These are phyloP conservation scores for Didymella lethalis DNA, from an alignment of 2,329 filamentous ascomycete genomes.

Conservation along the genomic window DNA sequence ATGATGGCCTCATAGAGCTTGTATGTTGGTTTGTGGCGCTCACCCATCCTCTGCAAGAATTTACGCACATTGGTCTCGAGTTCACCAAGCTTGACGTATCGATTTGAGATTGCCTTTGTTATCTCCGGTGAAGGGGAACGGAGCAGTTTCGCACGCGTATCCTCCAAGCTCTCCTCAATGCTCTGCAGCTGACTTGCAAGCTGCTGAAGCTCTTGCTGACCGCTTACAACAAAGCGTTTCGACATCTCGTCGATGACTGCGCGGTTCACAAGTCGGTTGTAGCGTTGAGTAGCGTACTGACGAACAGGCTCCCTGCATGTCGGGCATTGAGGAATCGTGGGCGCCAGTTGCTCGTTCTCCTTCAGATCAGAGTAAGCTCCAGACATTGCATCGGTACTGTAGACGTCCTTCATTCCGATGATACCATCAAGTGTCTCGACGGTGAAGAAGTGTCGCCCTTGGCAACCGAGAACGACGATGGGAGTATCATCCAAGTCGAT, in stretches of 20 bases:
- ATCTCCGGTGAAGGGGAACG: background rate
- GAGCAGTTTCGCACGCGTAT: conserved; percentile 15
- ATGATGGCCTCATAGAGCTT: conserved; percentile 52
- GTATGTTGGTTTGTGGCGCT: conserved; percentile 49
- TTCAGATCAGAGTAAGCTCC: conserved; percentile 36
- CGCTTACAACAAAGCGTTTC: conserved; percentile 48
- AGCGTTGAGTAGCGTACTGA: conserved; percentile 47
- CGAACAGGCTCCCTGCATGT: conserved; percentile 44
- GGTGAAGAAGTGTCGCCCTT: conserved; percentile 44
- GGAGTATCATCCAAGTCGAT: conserved; percentile 43
- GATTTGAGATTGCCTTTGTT: conserved; percentile 1
- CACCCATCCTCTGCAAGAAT: conserved; percentile 32
- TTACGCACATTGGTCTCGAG: conserved; percentile 30
- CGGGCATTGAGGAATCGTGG: conserved; percentile 43
- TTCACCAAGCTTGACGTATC: conserved; percentile 22
- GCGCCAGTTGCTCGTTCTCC: conserved; percentile 35
- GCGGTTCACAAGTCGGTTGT: conserved; percentile 50
- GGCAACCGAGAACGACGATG: conserved; percentile 36
- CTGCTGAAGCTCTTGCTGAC: conserved; percentile 36
- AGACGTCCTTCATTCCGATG: conserved; percentile 40
- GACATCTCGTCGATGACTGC: conserved; percentile 51
- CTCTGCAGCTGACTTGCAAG: conserved; percentile 29
- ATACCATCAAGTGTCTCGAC: conserved; percentile 41
- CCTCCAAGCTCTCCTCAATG: conserved; percentile 31
- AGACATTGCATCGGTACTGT: conserved; percentile 19